Conservation (phyloP, 225 moss, liverwort and hornwort genomes). For the Pseudisothecium myosuroides region DNA sequence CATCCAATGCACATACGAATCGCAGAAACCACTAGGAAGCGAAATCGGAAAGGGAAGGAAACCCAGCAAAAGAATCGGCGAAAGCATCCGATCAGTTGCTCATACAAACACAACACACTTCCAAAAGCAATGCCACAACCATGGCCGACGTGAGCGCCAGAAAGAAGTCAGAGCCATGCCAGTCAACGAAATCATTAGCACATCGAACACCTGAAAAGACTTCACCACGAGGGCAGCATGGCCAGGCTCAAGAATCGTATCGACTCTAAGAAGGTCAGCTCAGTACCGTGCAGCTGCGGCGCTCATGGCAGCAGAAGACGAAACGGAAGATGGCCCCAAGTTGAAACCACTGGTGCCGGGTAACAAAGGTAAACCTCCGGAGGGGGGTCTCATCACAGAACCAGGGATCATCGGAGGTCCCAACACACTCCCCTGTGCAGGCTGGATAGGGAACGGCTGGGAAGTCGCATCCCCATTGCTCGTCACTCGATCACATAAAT, state of each 20-base stretch:
- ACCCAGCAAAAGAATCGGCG: too few species aligned
- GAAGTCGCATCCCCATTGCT: conserved; percentile 38
- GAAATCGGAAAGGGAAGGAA: neutral
- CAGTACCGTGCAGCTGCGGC: conserved; percentile 60
- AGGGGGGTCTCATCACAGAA: conserved; percentile 41
- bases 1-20: neutral
- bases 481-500: conserved; percentile 59
- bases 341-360: conserved; percentile 39
- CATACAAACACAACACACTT: neutral
- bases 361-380: conserved; percentile 36
- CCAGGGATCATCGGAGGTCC: conserved; percentile 33
- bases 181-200: neutral
- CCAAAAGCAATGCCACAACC: neutral
- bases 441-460: conserved; percentile 36
- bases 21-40: neutral
- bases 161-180: neutral
- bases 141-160: neutral
- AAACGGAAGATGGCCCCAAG: conserved; percentile 36
- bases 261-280: neutral
- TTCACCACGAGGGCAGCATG: neutral
- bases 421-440: conserved; percentile 19
- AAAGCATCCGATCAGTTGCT: too few species aligned
- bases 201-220: neutral
- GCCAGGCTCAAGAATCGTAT: neutral
- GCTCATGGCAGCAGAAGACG: conserved; percentile 56